Evolutionary conservation across 257 asterid species (phyloP), one percentile per base, ranked within the genome.

Genomic region (Craterostigma plantagineum): DNA sequence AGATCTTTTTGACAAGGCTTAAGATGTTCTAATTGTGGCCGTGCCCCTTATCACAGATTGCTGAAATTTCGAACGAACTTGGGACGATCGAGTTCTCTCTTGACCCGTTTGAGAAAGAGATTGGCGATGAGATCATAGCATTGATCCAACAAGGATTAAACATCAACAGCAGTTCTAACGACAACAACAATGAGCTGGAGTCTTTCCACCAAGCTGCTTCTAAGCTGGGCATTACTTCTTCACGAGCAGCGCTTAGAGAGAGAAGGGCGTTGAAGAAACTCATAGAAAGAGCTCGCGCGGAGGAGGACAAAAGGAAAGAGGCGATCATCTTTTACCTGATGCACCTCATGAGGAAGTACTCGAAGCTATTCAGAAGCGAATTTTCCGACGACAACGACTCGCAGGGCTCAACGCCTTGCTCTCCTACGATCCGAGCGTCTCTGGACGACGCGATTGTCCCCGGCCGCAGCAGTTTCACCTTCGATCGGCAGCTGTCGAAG

Each of bases 331-430:
- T 92, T 33, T 90, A 67, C 73, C 85, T 91, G 51, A 47, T 77
- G 53, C 82, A 84, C 60, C 92, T 91, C 51, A 67, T 80, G 72
- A 75, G 78, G 50, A 90, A 90, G 69, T 90, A 90, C 61, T 90
- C 96, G 7, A 84, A 84, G 59, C 50, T 83, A 60, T 90, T 90
- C 49, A 73, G 96, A 58, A 80, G 73, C 37, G 99, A 90, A 18
- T 62, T 80, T 47, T 90, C 84, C 14, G 96, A 90, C 49, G 99
- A 90, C 65, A 80, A 79, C 53, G 99, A 90, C 50, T 90, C 96
- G 14, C 99, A 80, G 60, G 96, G 94, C 9, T 90, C 99, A 14
- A 77, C 93, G 4, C 96, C 96, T 59, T 90, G 94, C 63, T 90
- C 99, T 9, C 99, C 99, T 40, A 80, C 96, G 14, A 50, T 82